These are phyloP conservation scores for Exophiala aquamarina DNA, from an alignment of 2,329 filamentous ascomycete genomes.

Conservation along the genomic window DNA sequence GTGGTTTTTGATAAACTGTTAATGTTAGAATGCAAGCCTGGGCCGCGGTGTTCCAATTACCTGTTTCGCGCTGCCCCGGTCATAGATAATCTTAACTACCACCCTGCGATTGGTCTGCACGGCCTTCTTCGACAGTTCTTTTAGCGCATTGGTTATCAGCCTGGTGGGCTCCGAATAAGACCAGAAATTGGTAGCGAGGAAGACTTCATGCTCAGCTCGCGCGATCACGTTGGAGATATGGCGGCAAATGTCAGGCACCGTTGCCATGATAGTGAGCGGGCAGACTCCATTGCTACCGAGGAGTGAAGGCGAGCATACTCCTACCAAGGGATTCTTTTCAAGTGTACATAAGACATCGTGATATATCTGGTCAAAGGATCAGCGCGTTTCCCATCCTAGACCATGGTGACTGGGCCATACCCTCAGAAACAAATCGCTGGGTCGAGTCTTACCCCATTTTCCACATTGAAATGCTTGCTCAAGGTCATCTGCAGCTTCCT, in stretches of 20 bases:
- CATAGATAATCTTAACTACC: constrained; percentile 73
- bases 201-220: constrained; percentile 69
- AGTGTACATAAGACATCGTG: constrained; percentile 58
- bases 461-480: constrained; percentile 61
- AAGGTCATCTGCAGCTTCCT: constrained; percentile 45
- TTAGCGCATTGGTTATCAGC: constrained; percentile 66
- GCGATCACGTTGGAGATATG: constrained; percentile 77
- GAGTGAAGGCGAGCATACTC: constrained; percentile 58
- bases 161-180: constrained; percentile 66
- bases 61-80: constrained; percentile 67
- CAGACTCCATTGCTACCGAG: constrained; percentile 63
- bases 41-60: constrained; percentile 31
- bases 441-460: constrained; percentile 63
- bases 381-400: neutral
- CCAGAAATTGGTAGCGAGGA: constrained; percentile 77
- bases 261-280: constrained; percentile 68
- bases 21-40: too few species aligned
- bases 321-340: constrained; percentile 41
- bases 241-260: constrained; percentile 68
- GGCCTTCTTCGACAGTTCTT: constrained; percentile 67
- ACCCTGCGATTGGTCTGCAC: constrained; percentile 57
- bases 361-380: constrained; percentile 53
- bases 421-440: constrained; percentile 67
- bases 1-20: constrained; percentile 57
- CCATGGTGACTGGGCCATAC: constrained; percentile 35